Evolutionary conservation across 305 asterid species (phyloP), one percentile per base, ranked within the genome.

Genomic region (Fraxinus xanthoxyloides): DNA sequence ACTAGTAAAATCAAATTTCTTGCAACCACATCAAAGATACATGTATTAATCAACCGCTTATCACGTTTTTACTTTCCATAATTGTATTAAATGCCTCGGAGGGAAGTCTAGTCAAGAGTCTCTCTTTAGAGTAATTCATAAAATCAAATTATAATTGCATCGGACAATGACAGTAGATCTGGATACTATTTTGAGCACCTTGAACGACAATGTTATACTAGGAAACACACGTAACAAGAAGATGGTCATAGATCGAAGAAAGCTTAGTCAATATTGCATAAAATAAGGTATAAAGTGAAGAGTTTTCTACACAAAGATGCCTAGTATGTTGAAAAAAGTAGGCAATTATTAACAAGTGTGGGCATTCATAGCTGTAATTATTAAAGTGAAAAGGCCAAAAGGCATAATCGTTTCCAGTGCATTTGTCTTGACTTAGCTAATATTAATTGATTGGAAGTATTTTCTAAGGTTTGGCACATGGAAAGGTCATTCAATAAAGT

Each of bases 361-460:
- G 48, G 30, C 46, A 72, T 32, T 34, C 46, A n/a, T 72, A 72
- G 76, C 28, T 72, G 76, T 32, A 30, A 69, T 69, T 72, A 59
- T 67, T 76, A 83, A 83, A 85, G 76, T 65, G 76, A 72, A 82
- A 84, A 79, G 83, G 32, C 40, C 69, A 63, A 54, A 77, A 83
- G 72, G 77, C 77, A 15, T 36, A 24, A 38, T 43, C 10, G 87
- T 88, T 88, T 88, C 82, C 88, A 86, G 87, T 77, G 59, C 75
- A 73, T 83, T 87, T 87, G 89, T 87, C 89, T 82, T 70, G 48
- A 86, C 87, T 85, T 72, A 46, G 80, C 6, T 72, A 77, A 19
- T 36, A 63, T 5, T 5, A 70, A 28, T 13, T 69, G 30, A 80
- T 54, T 77, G 78, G 78, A 79, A 17, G 72, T 8, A n/a, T n/a